A percentile compares a stretch with the other conserved stretches of the same genome.
phyloP scores from a whole-genome alignment of 2,329 filamentous ascomycete genomes.

The Microcyclospora pomicola region DNA sequence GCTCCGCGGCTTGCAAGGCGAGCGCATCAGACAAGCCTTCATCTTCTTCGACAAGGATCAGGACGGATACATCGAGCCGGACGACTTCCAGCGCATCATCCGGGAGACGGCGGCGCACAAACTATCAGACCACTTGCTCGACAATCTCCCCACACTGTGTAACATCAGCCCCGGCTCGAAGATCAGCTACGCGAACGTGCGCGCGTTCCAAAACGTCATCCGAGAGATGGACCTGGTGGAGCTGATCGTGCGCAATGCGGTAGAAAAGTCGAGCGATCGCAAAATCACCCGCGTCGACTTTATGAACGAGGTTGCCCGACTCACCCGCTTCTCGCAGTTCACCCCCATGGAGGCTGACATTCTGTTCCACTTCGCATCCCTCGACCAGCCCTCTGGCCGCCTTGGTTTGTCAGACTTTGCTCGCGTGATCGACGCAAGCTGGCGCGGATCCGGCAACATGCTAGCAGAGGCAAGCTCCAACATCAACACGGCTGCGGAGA shows the following conservation, averaged over 20 bases:
- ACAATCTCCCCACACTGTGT: conserved; percentile 83
- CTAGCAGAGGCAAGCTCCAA: conserved; percentile 30
- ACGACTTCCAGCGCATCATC: conserved; percentile 95
- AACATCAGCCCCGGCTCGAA: conserved; percentile 86
- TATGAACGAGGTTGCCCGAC: conserved; percentile 78
- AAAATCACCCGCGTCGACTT: conserved; percentile 93
- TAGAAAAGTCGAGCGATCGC: conserved; percentile 68
- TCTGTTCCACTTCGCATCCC: conserved; percentile 91
- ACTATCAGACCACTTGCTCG: conserved; percentile 86
- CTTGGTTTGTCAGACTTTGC: conserved; percentile 75
- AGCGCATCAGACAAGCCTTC: conserved; percentile 92
- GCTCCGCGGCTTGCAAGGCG: conserved; percentile 88
- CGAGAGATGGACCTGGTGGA: conserved; percentile 96
- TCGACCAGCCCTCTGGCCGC: conserved; percentile 77
- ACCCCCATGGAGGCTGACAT: conserved; percentile 99
- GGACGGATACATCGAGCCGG: conserved; percentile 88
- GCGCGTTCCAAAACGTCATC: conserved; percentile 96
- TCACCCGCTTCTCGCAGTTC: conserved; percentile 89
- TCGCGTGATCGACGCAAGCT: conserved; percentile 88
- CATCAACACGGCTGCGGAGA: conserved; percentile 32
- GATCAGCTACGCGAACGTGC: conserved; percentile 93
- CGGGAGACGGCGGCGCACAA: conserved; percentile 87
- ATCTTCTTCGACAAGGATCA: conserved; percentile 78
- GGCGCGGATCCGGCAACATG: conserved; percentile 41
- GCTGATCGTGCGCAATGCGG: conserved; percentile 77